Evolutionary conservation across 768 basidiomycete genomes (phyloP), one percentile per base, ranked within the genome.

Genomic region (Hirschioporus abietinus): DNA sequence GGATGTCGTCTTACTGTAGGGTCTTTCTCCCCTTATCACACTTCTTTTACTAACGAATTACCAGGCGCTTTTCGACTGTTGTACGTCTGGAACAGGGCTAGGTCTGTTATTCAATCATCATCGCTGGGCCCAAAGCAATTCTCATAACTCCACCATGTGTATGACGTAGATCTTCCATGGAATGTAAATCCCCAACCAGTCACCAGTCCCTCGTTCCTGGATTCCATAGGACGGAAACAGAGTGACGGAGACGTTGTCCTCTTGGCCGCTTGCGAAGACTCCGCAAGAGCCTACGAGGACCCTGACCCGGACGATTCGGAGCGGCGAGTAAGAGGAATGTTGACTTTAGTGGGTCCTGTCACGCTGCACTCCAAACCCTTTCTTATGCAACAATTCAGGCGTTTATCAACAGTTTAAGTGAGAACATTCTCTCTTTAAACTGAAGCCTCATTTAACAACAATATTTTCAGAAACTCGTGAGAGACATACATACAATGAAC

Each of bases 1-100:
- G 78, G 78, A 8, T 73, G 75, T 17, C 75, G 75, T 12, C 76
- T 83, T 4, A 75, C 78, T 52, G 80, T 80, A 63, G 20, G 77
- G 7, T 66, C 69, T 61, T 64, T 63, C 35, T 65, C 30, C 57
- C 68, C 66, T 68, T 68, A 64, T 8, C 67, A 67, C 30, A 61
- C 57, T 35, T 23, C 60, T 24, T 71, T 77, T 12, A 60, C 69
- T 23, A 72, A 77, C 62, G 74, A 73, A 64, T 77, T 73, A 42
- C 0, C 23, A 76, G 72, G 74, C 76, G 3, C 71, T 80, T 10
- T 79, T 80, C 64, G 78, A 79, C 68, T 76, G 78, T 0, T 80
- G 81, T 68, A 79, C 81, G 64, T 81, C 80, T 1, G 81, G 60
- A 61, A 61, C 60, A 25, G 25, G 30, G 60, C 23, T 61, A 9